A percentile compares a stretch with the other conserved stretches of the same genome.
phyloP scores from a whole-genome alignment of 1,284 basidiomycete genomes.

The Cutaneotrichosporon sp. region DNA sequence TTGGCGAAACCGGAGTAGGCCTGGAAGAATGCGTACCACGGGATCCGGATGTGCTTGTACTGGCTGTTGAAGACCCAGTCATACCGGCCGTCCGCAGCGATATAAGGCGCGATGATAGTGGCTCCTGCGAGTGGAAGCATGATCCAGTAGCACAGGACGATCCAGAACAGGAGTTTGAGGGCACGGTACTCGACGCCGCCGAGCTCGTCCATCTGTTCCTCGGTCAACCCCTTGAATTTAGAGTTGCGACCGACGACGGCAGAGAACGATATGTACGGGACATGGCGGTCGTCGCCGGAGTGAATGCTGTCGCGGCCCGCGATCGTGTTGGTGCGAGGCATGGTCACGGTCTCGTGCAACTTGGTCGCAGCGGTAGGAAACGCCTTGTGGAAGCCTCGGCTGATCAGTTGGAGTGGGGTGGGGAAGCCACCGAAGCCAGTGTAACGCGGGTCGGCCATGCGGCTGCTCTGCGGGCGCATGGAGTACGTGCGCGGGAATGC shows the following conservation, averaged over 20 bases:
- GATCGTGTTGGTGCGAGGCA: conserved; percentile 71
- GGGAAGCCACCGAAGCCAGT: conserved; percentile 83
- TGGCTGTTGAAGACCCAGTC: conserved; percentile 60
- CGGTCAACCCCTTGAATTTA: conserved; percentile 74
- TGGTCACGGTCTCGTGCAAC: conserved; percentile 67
- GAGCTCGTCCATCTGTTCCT: conserved; percentile 84
- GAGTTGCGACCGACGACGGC: conserved; percentile 85
- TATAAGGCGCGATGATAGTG: conserved; percentile 76
- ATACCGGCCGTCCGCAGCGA: conserved; percentile 61
- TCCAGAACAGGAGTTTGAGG: conserved; percentile 74
- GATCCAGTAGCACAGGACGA: conserved; percentile 70
- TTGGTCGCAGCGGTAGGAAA: conserved; percentile 63
- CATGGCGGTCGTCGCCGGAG: conserved; percentile 56
- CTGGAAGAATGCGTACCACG: conserved; percentile 86
- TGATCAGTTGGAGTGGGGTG: conserved; percentile 67
- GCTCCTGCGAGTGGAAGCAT: conserved; percentile 67
- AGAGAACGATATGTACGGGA: conserved; percentile 84
- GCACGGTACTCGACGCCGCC: conserved; percentile 96
- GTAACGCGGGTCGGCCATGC: conserved; percentile 30
- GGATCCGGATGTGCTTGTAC: conserved; percentile 60
- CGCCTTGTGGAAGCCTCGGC: conserved; percentile 57
- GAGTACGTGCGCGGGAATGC: conserved; percentile 51
- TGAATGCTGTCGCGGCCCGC: conserved; percentile 29
- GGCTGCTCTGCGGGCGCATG: conserved; percentile 49
- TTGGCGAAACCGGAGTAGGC: conserved; percentile 87